Evolutionary conservation across 805 yeast species (phyloP).

Genomic region (Ogataea thermomethanolica): DNA sequence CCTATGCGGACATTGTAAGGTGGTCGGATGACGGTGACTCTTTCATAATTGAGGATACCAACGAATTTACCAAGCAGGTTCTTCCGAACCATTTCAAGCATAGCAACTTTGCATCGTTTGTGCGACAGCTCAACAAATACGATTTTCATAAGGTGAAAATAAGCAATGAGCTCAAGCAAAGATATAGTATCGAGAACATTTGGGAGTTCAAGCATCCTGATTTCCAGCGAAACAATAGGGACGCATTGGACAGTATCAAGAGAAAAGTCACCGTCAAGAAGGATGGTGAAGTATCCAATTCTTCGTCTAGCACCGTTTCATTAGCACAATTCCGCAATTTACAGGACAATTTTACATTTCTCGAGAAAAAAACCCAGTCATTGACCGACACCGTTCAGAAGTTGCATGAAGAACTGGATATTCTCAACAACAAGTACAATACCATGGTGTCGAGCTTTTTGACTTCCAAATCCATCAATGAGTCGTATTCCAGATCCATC

Average conservation of each 20-base stretch:
- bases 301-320: slow-evolving; percentile 18
- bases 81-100: slow-evolving; percentile 93
- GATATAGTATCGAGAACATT: slow-evolving; percentile 54
- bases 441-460: slow-evolving; percentile 61
- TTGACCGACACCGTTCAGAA: slow-evolving; percentile 34
- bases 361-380: slow-evolving; percentile 28
- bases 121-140: slow-evolving; percentile 91
- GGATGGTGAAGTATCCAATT: slow-evolving; percentile 19
- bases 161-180: slow-evolving; percentile 60
- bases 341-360: slow-evolving; percentile 29
- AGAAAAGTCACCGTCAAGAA: slow-evolving; percentile 63
- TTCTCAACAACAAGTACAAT: slow-evolving; percentile 55
- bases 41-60: slow-evolving; percentile 85
- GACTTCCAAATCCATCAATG: slow-evolving; percentile 53
- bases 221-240: slow-evolving; percentile 70
- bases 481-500: slow-evolving; percentile 52
- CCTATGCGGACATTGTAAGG: slow-evolving; percentile 69
- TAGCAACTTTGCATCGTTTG: slow-evolving; percentile 91
- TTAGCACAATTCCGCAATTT: slow-evolving; percentile 23
- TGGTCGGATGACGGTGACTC: slow-evolving; percentile 88
- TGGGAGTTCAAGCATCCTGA: slow-evolving; percentile 97
- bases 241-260: slow-evolving; percentile 82
- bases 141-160: slow-evolving; percentile 94
- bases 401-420: slow-evolving; percentile 35
- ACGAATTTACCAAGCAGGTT: slow-evolving; percentile 83